Conservation (phyloP, 2,329 filamentous ascomycete species). For the Penicillium nordicum region DNA sequence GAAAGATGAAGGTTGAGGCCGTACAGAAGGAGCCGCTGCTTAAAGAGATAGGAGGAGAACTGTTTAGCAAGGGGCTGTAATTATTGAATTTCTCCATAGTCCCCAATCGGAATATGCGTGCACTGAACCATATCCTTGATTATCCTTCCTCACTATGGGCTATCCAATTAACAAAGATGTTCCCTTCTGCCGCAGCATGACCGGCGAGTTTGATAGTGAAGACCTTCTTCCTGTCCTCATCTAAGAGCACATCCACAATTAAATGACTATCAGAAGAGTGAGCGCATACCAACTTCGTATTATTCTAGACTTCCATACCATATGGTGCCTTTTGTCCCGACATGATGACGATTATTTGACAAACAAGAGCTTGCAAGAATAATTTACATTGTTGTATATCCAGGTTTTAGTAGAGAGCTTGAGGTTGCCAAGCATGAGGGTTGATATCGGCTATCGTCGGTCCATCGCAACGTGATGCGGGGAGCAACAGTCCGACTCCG, state of each 20-base stretch:
- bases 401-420: neutral
- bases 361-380: neutral
- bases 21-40: constrained; percentile 61
- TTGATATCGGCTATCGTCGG: constrained; percentile 1
- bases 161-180: constrained; percentile 7
- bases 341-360: neutral
- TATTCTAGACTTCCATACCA: neutral
- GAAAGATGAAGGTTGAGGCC: constrained; percentile 50
- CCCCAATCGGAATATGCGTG: neutral
- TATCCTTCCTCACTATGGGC: neutral
- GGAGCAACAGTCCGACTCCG: neutral
- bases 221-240: constrained; percentile 16
- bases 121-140: neutral
- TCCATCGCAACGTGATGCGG: neutral
- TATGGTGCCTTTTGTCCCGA: neutral
- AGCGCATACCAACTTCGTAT: neutral
- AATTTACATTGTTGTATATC: too few species aligned
- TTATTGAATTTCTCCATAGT: neutral
- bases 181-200: constrained; percentile 8
- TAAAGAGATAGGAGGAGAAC: constrained; percentile 46
- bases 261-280: constrained; percentile 16
- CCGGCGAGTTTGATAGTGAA: constrained; percentile 14
- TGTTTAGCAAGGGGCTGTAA: constrained; percentile 41
- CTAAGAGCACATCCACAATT: constrained; percentile 17
- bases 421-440: neutral